phyloP scores from a whole-genome alignment of 768 basidiomycete species.

The Termitomyces sp. region DNA sequence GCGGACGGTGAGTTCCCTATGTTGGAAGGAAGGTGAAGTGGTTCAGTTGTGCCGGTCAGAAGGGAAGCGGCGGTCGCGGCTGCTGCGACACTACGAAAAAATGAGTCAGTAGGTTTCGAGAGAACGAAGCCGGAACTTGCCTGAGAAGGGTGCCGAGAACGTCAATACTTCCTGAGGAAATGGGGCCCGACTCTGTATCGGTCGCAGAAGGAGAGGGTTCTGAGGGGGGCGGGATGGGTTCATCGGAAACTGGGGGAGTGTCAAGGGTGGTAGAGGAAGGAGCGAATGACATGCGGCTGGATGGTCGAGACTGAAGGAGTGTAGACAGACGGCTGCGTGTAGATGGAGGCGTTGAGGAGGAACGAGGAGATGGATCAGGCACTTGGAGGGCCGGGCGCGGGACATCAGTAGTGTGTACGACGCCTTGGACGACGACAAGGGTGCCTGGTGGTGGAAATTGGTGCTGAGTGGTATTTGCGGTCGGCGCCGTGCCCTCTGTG shows the following conservation, averaged over 20 bases:
- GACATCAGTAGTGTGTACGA: conserved; percentile 74
- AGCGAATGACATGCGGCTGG: conserved; percentile 18
- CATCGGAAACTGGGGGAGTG: conserved; percentile 8
- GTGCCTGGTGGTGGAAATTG: conserved; percentile 75
- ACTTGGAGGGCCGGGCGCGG: conserved; percentile 30
- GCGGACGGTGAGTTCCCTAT: background rate
- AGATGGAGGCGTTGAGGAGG: conserved; percentile 28
- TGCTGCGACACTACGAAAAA: conserved; percentile 67
- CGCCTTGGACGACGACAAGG: conserved; percentile 80
- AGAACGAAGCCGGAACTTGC: conserved; percentile 34
- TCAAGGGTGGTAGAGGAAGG: conserved; percentile 14
- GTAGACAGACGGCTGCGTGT: conserved; percentile 31
- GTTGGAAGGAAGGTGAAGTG: conserved; percentile 48
- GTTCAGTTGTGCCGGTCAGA: conserved; percentile 67
- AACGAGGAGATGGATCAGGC: conserved; percentile 20
- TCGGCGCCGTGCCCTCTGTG: background rate
- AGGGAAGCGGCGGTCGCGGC: conserved; percentile 88
- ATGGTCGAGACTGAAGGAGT: conserved; percentile 34
- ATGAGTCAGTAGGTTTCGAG: background rate
- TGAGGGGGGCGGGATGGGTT: conserved; percentile 1
- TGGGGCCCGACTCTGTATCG: conserved; percentile 25
- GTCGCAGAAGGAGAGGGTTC: background rate
- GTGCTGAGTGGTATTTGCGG: background rate
- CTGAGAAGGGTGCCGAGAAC: conserved; percentile 81
- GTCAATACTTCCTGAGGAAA: conserved; percentile 76